Percentiles rank a stretch among this genome's conserved stretches.
phyloP scores from a whole-genome alignment of 2,329 filamentous ascomycete species.

The Ceratocystis lukuohia region DNA sequence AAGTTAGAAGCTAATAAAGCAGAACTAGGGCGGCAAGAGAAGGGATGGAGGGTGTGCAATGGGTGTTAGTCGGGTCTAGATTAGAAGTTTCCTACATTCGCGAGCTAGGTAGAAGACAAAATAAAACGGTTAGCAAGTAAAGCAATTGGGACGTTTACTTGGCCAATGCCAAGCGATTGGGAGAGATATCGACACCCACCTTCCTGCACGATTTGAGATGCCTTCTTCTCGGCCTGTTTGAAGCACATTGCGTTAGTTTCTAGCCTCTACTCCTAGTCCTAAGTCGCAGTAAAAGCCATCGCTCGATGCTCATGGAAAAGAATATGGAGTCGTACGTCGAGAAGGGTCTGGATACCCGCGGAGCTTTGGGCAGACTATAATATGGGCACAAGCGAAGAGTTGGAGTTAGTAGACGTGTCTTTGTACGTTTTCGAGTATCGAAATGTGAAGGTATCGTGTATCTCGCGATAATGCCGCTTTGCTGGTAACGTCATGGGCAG shows the following conservation, averaged over 20 bases:
- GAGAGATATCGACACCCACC: slow-evolving; percentile 38
- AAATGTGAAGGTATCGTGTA: not conserved
- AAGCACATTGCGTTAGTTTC: not conserved
- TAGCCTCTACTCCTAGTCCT: no score
- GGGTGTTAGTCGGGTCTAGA: slow-evolving; percentile 19
- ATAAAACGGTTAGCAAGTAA: not conserved
- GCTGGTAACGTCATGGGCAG: not conserved
- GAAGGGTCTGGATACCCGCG: slow-evolving; percentile 92
- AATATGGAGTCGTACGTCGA: slow-evolving; percentile 58
- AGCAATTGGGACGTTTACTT: not conserved
- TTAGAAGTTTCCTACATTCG: slow-evolving; percentile 56
- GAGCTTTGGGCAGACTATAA: slow-evolving; percentile 92
- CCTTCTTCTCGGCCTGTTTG: slow-evolving; percentile 73
- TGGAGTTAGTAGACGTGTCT: not conserved
- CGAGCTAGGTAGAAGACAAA: slow-evolving; percentile 42
- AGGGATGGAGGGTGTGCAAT: not conserved
- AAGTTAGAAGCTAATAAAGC: not conserved
- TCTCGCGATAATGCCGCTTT: slow-evolving; percentile 2
- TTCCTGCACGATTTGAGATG: slow-evolving; percentile 97
- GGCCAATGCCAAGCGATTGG: not conserved
- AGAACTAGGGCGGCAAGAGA: not conserved
- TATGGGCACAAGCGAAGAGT: not conserved
- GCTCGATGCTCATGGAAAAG: not conserved
- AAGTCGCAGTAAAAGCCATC: not conserved
- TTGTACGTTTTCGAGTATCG: not conserved